These are phyloP conservation scores for Pyricularia sp. DNA, from an alignment of 2,329 filamentous ascomycete genomes.

Conservation along the genomic window DNA sequence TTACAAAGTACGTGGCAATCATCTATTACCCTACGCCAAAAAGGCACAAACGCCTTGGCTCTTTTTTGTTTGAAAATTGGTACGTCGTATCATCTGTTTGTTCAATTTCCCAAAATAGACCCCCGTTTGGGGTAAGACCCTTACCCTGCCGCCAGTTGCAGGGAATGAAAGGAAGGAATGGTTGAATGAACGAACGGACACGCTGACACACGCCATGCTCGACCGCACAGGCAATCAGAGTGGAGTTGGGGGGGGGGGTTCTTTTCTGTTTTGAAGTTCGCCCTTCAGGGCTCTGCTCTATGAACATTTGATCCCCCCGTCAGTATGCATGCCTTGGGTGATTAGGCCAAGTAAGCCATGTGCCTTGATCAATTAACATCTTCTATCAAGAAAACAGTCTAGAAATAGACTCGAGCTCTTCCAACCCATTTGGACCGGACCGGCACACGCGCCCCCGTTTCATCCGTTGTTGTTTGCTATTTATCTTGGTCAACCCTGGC, in stretches of 20 bases:
- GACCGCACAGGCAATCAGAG: not conserved
- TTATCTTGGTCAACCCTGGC: not conserved
- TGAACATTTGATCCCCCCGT: too few relatives aligned
- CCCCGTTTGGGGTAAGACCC: not conserved
- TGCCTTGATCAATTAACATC: too few relatives aligned
- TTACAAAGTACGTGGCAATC: not conserved
- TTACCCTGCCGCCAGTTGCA: not conserved
- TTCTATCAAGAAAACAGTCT: too few relatives aligned
- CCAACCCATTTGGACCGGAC: too few relatives aligned
- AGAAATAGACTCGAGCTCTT: too few relatives aligned
- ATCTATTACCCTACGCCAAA: not conserved
- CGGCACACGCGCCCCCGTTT: not conserved
- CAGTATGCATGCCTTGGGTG: too few relatives aligned
- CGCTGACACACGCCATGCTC: not conserved
- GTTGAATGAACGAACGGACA: not conserved
- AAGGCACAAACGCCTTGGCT: not conserved
- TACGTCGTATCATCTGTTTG: not conserved
- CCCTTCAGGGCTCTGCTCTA: too few relatives aligned
- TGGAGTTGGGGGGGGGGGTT: not conserved
- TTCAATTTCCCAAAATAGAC: conserved; percentile 1
- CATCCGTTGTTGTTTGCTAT: not conserved
- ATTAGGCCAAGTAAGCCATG: too few relatives aligned
- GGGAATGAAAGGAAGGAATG: not conserved
- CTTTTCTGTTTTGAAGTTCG: too few relatives aligned
- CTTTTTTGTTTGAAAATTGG: not conserved